Conservation (phyloP, 192 early-diverging fungal genomes). For the Umbelopsis vinacea region DNA sequence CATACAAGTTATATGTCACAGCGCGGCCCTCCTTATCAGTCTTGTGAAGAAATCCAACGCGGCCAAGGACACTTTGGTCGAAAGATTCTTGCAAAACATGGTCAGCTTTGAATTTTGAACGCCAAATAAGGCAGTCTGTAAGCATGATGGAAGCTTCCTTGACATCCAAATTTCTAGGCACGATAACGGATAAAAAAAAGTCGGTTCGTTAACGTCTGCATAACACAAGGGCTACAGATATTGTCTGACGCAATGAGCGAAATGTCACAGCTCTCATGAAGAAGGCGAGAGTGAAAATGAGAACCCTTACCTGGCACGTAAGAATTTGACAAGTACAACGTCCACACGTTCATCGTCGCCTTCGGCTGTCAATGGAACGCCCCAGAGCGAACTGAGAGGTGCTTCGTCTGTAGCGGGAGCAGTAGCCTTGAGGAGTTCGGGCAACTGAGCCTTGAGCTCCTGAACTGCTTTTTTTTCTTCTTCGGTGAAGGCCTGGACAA, state of each 20-base stretch:
- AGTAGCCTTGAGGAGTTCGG: conserved; percentile 42
- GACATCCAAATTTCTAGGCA: conserved; percentile 38
- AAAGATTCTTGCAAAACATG: conserved; percentile 52
- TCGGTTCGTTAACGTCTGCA: no score
- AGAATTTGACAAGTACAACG: conserved; percentile 62
- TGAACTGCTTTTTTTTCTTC: conserved; percentile 44
- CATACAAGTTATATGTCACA: conserved; percentile 66
- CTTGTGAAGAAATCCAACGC: conserved; percentile 55
- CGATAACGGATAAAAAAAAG: not conserved
- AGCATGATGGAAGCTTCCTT: conserved; percentile 54
- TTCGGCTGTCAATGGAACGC: conserved; percentile 45
- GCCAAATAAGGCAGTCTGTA: conserved; percentile 55
- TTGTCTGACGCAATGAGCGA: not conserved
- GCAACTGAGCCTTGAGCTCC: conserved; percentile 51
- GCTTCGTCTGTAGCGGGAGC: conserved; percentile 30
- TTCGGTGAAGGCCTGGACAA: conserved; percentile 43
- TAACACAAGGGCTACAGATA: no score
- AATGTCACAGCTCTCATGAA: not conserved
- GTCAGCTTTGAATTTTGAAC: conserved; percentile 53
- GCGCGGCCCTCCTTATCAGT: conserved; percentile 54
- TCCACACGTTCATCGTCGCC: conserved; percentile 54
- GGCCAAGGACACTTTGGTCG: conserved; percentile 47
- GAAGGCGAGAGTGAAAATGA: no score
- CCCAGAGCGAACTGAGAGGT: conserved; percentile 51
- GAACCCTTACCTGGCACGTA: conserved; percentile 49